A percentile compares a stretch with the other conserved stretches of the same genome.
Evolutionary conservation across 2,329 filamentous ascomycete species (phyloP).

Genomic region (Xylaria sp.): DNA sequence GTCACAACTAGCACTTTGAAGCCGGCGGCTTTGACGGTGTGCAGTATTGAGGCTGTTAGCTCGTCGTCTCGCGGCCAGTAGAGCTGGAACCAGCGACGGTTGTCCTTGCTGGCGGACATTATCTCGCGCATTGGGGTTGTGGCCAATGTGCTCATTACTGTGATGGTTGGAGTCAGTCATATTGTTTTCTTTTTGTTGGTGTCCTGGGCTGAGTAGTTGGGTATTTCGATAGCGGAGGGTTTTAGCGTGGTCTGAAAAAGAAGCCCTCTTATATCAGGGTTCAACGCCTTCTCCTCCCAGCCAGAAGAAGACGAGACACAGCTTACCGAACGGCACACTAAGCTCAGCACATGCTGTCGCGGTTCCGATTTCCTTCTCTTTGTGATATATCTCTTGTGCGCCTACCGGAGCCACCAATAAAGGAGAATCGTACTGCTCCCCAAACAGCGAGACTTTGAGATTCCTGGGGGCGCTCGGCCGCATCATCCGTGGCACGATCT

Average conservation of each 20-base stretch:
- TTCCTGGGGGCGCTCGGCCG: slow-evolving; percentile 51
- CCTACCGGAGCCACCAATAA: slow-evolving; percentile 72
- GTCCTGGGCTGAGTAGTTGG: background rate
- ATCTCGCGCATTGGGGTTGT: slow-evolving; percentile 70
- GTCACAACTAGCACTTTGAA: slow-evolving; percentile 74
- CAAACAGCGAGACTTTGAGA: slow-evolving; percentile 50
- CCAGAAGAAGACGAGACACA: background rate
- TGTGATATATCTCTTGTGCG: slow-evolving; percentile 71
- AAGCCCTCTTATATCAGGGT: background rate
- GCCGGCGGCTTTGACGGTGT: slow-evolving; percentile 64
- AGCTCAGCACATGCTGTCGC: slow-evolving; percentile 66
- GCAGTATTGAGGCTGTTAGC: slow-evolving; percentile 67
- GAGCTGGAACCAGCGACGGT: slow-evolving; percentile 73
- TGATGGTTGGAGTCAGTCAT: background rate
- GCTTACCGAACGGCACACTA: slow-evolving; percentile 62
- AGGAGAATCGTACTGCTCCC: slow-evolving; percentile 55
- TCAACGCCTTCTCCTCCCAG: too few species aligned
- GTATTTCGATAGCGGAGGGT: too few species aligned
- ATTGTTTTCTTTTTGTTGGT: background rate
- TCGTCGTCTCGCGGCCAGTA: slow-evolving; percentile 74
- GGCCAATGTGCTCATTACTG: slow-evolving; percentile 66
- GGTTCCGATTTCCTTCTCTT: slow-evolving; percentile 67
- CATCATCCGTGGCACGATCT: slow-evolving; percentile 60
- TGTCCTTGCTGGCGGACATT: slow-evolving; percentile 60
- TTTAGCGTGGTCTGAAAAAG: background rate